A percentile compares a stretch with the other conserved stretches of the same genome.
These are phyloP conservation scores for Stenocarpella maydis DNA, from an alignment of 2,329 filamentous ascomycete genomes.

Conservation along the genomic window DNA sequence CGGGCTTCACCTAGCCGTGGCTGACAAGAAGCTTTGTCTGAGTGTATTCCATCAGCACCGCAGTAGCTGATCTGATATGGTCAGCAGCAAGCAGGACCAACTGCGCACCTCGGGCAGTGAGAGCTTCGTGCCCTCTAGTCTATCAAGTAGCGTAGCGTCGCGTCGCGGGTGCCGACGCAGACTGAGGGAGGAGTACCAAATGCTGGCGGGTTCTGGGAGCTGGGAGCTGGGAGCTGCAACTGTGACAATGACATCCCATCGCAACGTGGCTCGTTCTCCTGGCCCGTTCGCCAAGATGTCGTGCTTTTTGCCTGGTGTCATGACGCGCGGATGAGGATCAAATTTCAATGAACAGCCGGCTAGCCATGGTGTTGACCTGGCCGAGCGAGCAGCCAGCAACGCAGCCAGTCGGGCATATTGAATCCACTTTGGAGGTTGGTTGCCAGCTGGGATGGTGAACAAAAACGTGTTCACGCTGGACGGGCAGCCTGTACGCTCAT, in stretches of 20 bases:
- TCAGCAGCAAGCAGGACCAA: not conserved
- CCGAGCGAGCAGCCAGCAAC: not conserved
- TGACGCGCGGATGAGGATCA: slow-evolving; percentile 14
- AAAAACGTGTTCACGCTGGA: slow-evolving; percentile 13
- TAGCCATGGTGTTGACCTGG: slow-evolving; percentile 23
- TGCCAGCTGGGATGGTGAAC: not conserved
- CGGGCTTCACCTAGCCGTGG: slow-evolving; percentile 27
- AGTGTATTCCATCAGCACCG: not conserved
- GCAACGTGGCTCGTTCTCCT: slow-evolving; percentile 34
- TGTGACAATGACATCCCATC: slow-evolving; percentile 1
- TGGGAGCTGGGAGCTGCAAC: not conserved
- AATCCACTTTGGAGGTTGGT: slow-evolving; percentile 27
- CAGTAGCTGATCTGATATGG: slow-evolving; percentile 16
- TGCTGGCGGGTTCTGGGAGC: not conserved
- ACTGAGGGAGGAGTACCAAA: slow-evolving; percentile 10
- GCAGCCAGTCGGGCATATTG: slow-evolving; percentile 7
- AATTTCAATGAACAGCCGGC: slow-evolving; percentile 6
- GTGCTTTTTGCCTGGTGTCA: slow-evolving; percentile 13
- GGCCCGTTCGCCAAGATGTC: not conserved
- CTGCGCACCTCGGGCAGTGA: not conserved
- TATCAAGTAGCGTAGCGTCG: slow-evolving; percentile 1
- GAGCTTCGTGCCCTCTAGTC: not conserved
- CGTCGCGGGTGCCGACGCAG: slow-evolving; percentile 16
- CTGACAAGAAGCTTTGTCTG: slow-evolving; percentile 22
- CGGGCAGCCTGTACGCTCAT: not conserved